Conservation (phyloP, 805 yeast species). For the Candida berthetii region DNA sequence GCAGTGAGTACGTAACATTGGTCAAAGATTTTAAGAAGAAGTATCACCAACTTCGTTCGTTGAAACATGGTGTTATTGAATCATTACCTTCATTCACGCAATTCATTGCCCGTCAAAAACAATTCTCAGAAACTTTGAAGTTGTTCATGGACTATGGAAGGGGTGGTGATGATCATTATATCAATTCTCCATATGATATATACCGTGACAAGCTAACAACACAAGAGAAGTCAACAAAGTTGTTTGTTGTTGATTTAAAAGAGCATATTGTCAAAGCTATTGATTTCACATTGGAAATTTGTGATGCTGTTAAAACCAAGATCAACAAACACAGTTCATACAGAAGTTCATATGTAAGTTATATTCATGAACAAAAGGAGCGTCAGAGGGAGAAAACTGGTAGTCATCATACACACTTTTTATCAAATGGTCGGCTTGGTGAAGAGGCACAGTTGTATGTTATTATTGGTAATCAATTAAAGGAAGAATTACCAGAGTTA, state of each 20-base stretch:
- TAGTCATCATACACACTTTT: not conserved
- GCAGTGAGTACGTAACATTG: not conserved
- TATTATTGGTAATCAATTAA: slow-evolving; percentile 17
- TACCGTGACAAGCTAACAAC: slow-evolving; percentile 20
- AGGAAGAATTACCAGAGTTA: slow-evolving; percentile 24
- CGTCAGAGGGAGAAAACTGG: not conserved
- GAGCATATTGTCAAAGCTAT: slow-evolving; percentile 23
- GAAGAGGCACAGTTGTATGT: slow-evolving; percentile 16
- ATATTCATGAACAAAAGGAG: slow-evolving; percentile 6
- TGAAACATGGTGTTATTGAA: slow-evolving; percentile 14
- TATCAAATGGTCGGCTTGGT: not conserved
- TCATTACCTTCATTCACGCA: slow-evolving; percentile 6
- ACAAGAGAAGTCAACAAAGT: slow-evolving; percentile 21
- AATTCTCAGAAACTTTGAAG: slow-evolving; percentile 22
- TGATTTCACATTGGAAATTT: slow-evolving; percentile 15
- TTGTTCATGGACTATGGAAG: slow-evolving; percentile 21
- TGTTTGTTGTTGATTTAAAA: slow-evolving; percentile 20
- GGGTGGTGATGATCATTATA: slow-evolving; percentile 11
- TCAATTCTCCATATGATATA: slow-evolving; percentile 20
- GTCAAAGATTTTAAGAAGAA: slow-evolving; percentile 14
- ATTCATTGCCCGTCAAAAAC: slow-evolving; percentile 9
- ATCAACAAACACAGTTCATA: slow-evolving; percentile 24
- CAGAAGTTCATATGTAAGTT: slow-evolving; percentile 25
- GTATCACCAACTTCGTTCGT: slow-evolving; percentile 10
- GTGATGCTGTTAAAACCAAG: slow-evolving; percentile 16